Evolutionary conservation across 306 rosid species (phyloP).

Genomic region (Quercus aquifolioides): DNA sequence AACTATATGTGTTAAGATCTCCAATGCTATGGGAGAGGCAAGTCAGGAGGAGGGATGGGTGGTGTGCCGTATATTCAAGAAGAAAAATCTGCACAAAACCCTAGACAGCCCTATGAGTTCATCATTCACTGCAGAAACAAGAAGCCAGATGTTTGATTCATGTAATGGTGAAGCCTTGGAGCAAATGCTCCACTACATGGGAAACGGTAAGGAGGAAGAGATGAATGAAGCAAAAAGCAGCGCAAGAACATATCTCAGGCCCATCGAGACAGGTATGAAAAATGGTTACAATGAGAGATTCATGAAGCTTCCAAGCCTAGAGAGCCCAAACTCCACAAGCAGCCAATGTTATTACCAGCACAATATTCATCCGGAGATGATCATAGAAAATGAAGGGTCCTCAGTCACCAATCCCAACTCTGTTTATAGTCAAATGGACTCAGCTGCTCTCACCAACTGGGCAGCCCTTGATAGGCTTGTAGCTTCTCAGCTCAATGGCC

Average conservation of each 20-base stretch:
- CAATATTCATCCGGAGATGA: constrained; percentile 26
- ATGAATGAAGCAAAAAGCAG: constrained; percentile 14
- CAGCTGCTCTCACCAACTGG: constrained; percentile 59
- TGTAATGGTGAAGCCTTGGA: constrained; percentile 66
- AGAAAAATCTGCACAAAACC: constrained; percentile 78
- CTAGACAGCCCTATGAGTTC: constrained; percentile 51
- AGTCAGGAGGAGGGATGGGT: constrained; percentile 92
- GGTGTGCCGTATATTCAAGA: constrained; percentile 92
- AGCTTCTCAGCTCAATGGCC: constrained; percentile 81
- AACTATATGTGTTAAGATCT: constrained; percentile 19
- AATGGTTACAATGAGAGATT: constrained; percentile 36
- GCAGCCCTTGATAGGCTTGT: constrained; percentile 74
- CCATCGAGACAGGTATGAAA: constrained; percentile 16
- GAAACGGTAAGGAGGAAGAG: constrained; percentile 67
- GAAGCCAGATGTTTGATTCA: constrained; percentile 47
- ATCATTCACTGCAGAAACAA: constrained; percentile 31
- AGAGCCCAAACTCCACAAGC: constrained; percentile 66
- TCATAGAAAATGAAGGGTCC: constrained; percentile 27
- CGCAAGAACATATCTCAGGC: constrained; percentile 20
- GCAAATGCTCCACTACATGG: constrained; percentile 71
- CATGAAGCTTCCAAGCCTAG: constrained; percentile 70
- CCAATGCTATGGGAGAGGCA: constrained; percentile 56
- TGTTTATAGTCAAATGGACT: constrained; percentile 22
- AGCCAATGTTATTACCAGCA: constrained; percentile 44
- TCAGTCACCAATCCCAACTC: constrained; percentile 30